Conservation (phyloP, 352 stramenopile genomes). For the Globisporangium spiculum region DNA sequence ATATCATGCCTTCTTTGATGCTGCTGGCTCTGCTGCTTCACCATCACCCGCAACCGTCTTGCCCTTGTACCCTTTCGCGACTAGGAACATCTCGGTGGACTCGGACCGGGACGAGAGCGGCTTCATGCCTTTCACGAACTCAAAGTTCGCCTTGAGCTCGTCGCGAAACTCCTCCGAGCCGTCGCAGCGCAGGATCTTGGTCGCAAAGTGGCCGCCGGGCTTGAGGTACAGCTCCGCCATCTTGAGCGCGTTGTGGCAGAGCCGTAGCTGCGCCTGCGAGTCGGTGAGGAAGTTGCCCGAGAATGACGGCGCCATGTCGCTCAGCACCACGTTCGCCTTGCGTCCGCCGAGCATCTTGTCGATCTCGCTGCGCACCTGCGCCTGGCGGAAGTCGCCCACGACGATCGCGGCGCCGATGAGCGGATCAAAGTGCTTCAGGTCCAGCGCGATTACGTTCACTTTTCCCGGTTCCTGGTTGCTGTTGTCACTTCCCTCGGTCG, state of each 20-base stretch:
- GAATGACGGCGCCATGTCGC: slow-evolving; percentile 88
- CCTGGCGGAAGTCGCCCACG: slow-evolving; percentile 81
- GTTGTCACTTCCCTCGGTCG: slow-evolving; percentile 12
- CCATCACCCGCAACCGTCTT: not conserved
- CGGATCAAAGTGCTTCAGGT: slow-evolving; percentile 67
- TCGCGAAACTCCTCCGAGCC: slow-evolving; percentile 72
- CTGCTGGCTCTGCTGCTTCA: not conserved
- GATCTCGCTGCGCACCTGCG: slow-evolving; percentile 52
- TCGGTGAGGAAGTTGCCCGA: slow-evolving; percentile 74
- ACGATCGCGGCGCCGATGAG: slow-evolving; percentile 68
- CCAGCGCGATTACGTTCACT: slow-evolving; percentile 66
- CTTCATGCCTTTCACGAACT: slow-evolving; percentile 76
- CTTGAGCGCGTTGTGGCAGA: slow-evolving; percentile 83
- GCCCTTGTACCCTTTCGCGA: slow-evolving; percentile 68
- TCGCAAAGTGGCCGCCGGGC: slow-evolving; percentile 73
- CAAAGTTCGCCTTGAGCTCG: slow-evolving; percentile 73
- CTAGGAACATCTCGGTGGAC: slow-evolving; percentile 84
- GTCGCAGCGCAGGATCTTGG: slow-evolving; percentile 80
- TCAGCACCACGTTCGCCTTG: slow-evolving; percentile 76
- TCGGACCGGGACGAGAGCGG: slow-evolving; percentile 72
- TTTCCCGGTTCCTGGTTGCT: slow-evolving; percentile 12
- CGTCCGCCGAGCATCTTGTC: slow-evolving; percentile 39
- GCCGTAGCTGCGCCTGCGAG: slow-evolving; percentile 73
- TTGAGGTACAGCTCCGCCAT: slow-evolving; percentile 83
- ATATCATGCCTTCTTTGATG: not conserved